phyloP scores from a whole-genome alignment of 441 rosid genomes.

The Flueggea neowawraea region DNA sequence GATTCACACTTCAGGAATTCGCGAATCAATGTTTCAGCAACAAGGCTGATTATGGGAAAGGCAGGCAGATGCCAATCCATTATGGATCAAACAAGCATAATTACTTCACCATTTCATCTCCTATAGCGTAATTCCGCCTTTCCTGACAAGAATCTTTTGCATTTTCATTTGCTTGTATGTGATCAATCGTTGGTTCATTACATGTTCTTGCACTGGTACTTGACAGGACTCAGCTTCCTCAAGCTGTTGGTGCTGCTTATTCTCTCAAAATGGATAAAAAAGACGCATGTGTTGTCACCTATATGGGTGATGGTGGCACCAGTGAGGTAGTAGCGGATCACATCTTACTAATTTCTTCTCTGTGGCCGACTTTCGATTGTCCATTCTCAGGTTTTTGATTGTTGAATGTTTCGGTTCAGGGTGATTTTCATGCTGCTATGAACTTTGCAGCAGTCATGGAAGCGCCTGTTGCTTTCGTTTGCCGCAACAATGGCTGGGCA shows the following conservation, averaged over 20 bases:
- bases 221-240: conserved; percentile 73
- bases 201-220: not conserved
- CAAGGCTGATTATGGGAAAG: conserved; percentile 67
- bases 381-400: not conserved
- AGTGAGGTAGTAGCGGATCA: conserved; percentile 48
- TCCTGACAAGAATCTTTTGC: not conserved
- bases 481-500: conserved; percentile 92
- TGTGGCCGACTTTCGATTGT: no score
- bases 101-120: conserved; percentile 67
- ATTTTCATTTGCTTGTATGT: not conserved
- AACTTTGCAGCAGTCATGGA: conserved; percentile 81
- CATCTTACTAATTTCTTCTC: not conserved
- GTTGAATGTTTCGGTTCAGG: conserved; percentile 30
- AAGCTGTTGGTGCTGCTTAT: conserved; percentile 78
- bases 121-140: conserved; percentile 43
- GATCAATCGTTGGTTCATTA: not conserved
- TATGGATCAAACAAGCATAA: conserved; percentile 69
- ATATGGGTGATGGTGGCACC: conserved; percentile 65
- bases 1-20: conserved; percentile 65
- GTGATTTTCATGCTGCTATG: conserved; percentile 85
- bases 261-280: conserved; percentile 71
- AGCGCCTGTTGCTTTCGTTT: conserved; percentile 63
- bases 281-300: conserved; percentile 59
- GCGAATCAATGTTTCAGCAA: conserved; percentile 71
- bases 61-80: conserved; percentile 81